phyloP scores from a whole-genome alignment of 257 asterid genomes.

The Paraleonurus japonicus region DNA sequence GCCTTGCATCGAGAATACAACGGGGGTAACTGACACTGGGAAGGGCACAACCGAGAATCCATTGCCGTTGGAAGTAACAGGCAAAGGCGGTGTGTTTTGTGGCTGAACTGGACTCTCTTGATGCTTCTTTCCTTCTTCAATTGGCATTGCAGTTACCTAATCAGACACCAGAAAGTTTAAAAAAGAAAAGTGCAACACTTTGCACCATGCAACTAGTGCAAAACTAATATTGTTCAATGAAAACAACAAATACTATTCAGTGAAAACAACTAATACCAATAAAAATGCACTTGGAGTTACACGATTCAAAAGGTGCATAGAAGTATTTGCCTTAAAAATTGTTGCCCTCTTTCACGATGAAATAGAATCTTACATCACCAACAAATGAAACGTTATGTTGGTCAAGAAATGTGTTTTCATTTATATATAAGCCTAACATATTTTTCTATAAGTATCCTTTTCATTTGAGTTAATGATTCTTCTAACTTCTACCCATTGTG shows the following conservation, averaged over 20 bases:
- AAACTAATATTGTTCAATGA: not conserved
- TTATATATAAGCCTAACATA: not conserved
- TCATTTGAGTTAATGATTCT: not conserved
- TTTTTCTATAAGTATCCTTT: not conserved
- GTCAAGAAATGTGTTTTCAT: not conserved
- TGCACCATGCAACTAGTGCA: too few relatives aligned
- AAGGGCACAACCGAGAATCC: conserved; percentile 50
- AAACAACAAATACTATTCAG: not conserved
- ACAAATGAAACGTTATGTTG: not conserved
- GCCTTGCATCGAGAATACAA: conserved; percentile 47
- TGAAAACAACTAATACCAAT: not conserved
- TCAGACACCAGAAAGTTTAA: not conserved
- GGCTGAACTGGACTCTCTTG: conserved; percentile 33
- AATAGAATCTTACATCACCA: too few relatives aligned
- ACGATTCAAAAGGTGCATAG: too few relatives aligned
- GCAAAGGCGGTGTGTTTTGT: conserved; percentile 25
- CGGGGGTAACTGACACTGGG: conserved; percentile 39
- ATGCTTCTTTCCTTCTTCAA: conserved; percentile 41
- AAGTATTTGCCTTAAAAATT: too few relatives aligned
- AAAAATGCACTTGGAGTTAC: too few relatives aligned
- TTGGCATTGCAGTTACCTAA: conserved; percentile 63
- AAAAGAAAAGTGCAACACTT: not conserved
- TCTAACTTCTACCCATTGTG: too few relatives aligned
- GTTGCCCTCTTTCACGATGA: too few relatives aligned
- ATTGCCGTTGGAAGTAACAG: conserved; percentile 33